Evolutionary conservation across 1,284 basidiomycete genomes (phyloP), one percentile per base, ranked within the genome.

Genomic region (Pterulicium gracile): DNA sequence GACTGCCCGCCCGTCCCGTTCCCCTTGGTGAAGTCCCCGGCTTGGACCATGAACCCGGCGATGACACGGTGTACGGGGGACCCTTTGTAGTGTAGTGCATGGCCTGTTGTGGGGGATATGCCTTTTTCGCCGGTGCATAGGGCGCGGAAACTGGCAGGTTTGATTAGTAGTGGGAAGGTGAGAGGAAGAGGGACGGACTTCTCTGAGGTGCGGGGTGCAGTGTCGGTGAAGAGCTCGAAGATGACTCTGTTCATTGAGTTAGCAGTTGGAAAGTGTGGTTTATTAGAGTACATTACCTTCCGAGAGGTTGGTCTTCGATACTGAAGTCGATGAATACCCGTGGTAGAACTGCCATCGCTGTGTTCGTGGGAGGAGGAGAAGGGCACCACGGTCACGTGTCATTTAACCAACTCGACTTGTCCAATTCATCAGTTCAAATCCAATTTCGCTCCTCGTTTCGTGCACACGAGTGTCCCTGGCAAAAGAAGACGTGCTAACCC

Each of bases 121-220:
- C 90, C 89, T 57, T 81, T 83, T 60, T 93, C 87, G 12, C 91
- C 92, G 0, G 90, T 94, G 61, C 88, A 92, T 49, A 96, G 68
- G 7, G 82, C 82, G 42, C 90, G 80, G 60, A 96, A 96, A 66
- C 88, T 91, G 54, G 3, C 4, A 13, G 17, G 23, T 4, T 4
- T 21, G 18, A 10, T 40, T 40, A 45, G 24, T 21, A 39, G 39
- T 51, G 34, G 7, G 27, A 21, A 4, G 13, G 52, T 47, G 42
- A 44, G 24, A 5, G 22, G 48, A 15, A 18, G 23, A 23, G 27
- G 34, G 32, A 47, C 72, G 50, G 50, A 85, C 84, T 90, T 91
- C 67, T 89, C 88, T 43, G 70, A 72, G 2, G 88, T 87, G 60
- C 81, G 81, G 4, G 92, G 92, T 2, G 79, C 81, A 3, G 69